Evolutionary conservation across 139 green algal genomes (phyloP), one percentile per base, ranked within the genome.

Genomic region (Chlamydomonas sp.): DNA sequence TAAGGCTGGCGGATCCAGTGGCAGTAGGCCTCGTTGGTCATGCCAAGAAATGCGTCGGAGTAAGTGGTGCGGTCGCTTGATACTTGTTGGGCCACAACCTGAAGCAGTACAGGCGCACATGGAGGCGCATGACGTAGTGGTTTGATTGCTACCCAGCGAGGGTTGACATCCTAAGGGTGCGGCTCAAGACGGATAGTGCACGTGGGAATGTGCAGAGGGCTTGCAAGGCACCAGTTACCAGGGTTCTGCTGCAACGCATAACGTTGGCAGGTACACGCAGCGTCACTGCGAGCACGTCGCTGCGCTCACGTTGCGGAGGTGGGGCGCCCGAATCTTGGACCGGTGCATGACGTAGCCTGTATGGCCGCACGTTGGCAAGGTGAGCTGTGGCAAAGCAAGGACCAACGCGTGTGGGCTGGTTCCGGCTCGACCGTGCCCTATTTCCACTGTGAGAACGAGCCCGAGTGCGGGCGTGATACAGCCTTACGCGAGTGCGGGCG

Each of bases 1-100:
- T 90, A 66, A 0, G 91, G 90, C 63, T 98, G 81, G 63, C 93
- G 85, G 78, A 99, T 99, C 97, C 97, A 99, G 73, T 84, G 49
- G 85, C 91, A 95, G 92, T 97, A 97, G 63, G 83, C 63, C 69
- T 79, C 88, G 63, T 94, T 94, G 62, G 60, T 84, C 92, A 94
- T 94, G 64, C 88, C 92, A 49, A 95, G 87, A 79, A 95, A 95
- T 1, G 87, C 93, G 4, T 88, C 80, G 66, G n/a, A 91, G 90
- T 94, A 95, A 20, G 71, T 77, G 4, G 79, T 80, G 4, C 76
- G 80, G 84, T 95, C 93, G 17, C 88, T 89, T 3, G 91, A 85
- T 59, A 95, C 93, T 85, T 94, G 88, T 18, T 84, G 63, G 0
- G 93, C 89, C 17, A 95, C 91, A 10, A 94, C 91, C 31, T 90